phyloP scores from a whole-genome alignment of 1,139 yeast species.

The Geotrichum citri-aurantii region DNA sequence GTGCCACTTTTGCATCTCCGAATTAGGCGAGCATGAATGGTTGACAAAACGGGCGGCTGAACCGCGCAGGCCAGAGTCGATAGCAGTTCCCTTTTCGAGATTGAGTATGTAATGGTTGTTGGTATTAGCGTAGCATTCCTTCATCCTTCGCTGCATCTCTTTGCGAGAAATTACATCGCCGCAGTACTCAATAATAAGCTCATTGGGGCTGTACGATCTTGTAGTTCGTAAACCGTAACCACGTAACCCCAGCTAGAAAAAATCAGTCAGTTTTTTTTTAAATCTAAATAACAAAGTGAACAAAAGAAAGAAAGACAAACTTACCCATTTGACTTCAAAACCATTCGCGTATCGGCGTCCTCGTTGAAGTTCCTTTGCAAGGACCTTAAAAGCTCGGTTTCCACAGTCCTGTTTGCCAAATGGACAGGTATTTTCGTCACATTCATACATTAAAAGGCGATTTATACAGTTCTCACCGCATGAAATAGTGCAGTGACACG shows the following conservation, averaged over 20 bases:
- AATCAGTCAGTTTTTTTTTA: background rate
- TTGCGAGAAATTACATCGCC: slow-evolving; percentile 40
- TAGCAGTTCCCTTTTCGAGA: slow-evolving; percentile 37
- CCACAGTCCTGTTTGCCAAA: slow-evolving; percentile 37
- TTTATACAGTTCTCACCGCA: slow-evolving; percentile 37
- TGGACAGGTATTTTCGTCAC: slow-evolving; percentile 35
- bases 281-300: background rate
- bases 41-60: slow-evolving; percentile 42
- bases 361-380: slow-evolving; percentile 22
- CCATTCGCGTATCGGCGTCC: slow-evolving; percentile 32
- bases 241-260: slow-evolving; percentile 28
- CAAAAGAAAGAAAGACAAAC: background rate
- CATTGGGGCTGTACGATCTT: slow-evolving; percentile 35
- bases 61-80: slow-evolving; percentile 40
- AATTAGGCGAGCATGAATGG: slow-evolving; percentile 42
- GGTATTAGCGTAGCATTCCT: slow-evolving; percentile 26
- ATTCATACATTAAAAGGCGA: slow-evolving; percentile 35
- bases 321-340: slow-evolving; percentile 32
- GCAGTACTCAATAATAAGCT: slow-evolving; percentile 42
- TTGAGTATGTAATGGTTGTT: slow-evolving; percentile 36
- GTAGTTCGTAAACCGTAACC: slow-evolving; percentile 39
- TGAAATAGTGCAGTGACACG: slow-evolving; percentile 31
- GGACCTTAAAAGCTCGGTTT: slow-evolving; percentile 35
- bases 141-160: slow-evolving; percentile 34
- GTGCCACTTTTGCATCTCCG: slow-evolving; percentile 42